A percentile compares a stretch with the other conserved stretches of the same genome.
phyloP scores from a whole-genome alignment of 768 basidiomycete species.

The Boletus pseudo-olivaceus region DNA sequence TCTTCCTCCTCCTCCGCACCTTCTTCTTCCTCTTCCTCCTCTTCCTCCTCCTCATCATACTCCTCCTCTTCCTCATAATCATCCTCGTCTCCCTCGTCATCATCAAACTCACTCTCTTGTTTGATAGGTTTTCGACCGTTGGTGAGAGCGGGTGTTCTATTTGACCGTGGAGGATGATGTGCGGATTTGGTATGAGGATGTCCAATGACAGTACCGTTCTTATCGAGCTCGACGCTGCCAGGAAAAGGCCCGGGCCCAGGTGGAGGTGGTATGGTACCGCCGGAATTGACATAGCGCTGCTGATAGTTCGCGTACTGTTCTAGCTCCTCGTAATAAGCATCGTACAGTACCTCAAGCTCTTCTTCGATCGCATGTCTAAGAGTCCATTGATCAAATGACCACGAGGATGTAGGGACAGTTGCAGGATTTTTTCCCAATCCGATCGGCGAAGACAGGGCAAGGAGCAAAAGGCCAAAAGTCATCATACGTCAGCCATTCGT shows the following conservation, averaged over 20 bases:
- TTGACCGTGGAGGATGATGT: constrained; percentile 41
- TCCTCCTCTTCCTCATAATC: constrained; percentile 54
- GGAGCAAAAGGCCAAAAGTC: constrained; percentile 24
- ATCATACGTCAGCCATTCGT: constrained; percentile 20
- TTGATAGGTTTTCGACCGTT: constrained; percentile 43
- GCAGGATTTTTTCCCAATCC: constrained; percentile 15
- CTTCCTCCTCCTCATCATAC: constrained; percentile 62
- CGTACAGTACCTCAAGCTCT: constrained; percentile 99
- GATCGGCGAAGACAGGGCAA: constrained; percentile 16
- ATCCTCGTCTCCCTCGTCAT: constrained; percentile 57
- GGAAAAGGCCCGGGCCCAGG: constrained; percentile 98
- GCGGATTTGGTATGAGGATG: constrained; percentile 30
- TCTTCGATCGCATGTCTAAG: constrained; percentile 94
- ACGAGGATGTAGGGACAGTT: constrained; percentile 4
- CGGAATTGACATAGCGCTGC: constrained; percentile 90
- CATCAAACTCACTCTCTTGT: constrained; percentile 63
- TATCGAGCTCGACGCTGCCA: constrained; percentile 94
- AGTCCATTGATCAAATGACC: constrained; percentile 16
- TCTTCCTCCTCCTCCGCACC: constrained; percentile 59
- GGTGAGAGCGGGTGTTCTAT: constrained; percentile 32
- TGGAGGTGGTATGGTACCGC: constrained; percentile 85
- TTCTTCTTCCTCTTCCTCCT: constrained; percentile 62
- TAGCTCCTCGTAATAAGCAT: constrained; percentile 99
- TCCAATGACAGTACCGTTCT: constrained; percentile 70
- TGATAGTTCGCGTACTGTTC: constrained; percentile 98